Base-by-base conservation (phyloP, 164 flowering plant species). In the Tinospora cordifolia region DNA sequence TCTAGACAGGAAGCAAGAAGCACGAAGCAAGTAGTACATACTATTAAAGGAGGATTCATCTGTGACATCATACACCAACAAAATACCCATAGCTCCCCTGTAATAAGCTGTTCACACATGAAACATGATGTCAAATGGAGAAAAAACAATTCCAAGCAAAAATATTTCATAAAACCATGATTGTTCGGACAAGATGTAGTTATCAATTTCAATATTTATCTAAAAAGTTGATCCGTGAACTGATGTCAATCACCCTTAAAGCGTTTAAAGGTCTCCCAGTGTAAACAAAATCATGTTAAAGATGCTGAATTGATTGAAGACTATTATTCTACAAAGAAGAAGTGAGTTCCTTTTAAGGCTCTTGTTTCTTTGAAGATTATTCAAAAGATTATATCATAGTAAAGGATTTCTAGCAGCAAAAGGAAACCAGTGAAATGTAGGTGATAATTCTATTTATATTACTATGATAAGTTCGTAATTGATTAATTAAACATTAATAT, bases 41-140 rank as follows among this genome's bases (percentile, higher is more conserved):
- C 86, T 83, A 78, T 83, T 83, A 68, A 83, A 83, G 13, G 86
- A 83, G n/a, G 86, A 79, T 72, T 83, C 84, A 40, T 85, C 88
- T 46, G 88, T 85, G 64, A 85, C 88, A 74, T 85, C 88, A 63
- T 85, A 83, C 62, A 85, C 88, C 72, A 85, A 81, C 77, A 85
- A 73, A 68, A 85, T 85, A 40, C 88, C 88, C 86, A 83, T 85
- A 69, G 88, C 88, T 81, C 88, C 88, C 75, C 86, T 77, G 81
- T 85, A 85, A 77, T 85, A 85, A 78, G 80, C 80, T 78, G 58
- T 54, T 69, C 51, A 69, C 40, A 63, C 51, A 72, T 21, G 40
- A 41, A 40, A 24, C 74, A 41, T 62, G 38, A 38, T 68, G 68
- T 69, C 65, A 69, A 49, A 40, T 46, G 19, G 51, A 62, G 12